Evolutionary conservation across 176 grass and related monocot genomes (phyloP), one percentile per base, ranked within the genome.

Genomic region (Avena atlantica): DNA sequence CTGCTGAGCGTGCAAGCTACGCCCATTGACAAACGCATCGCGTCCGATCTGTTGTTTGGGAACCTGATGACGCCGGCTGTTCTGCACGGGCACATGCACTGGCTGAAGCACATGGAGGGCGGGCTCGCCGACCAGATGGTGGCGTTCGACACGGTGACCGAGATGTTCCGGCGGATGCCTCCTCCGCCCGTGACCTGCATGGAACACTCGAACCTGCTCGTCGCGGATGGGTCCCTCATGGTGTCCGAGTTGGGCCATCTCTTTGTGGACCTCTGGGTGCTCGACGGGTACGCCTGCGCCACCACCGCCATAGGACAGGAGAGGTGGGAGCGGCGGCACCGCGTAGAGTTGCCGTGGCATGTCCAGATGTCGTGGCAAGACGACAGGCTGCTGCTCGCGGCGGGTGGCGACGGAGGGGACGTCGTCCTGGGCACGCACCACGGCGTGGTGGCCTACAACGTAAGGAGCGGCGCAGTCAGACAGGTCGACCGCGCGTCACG

Each of bases 301-400:
- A 17, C 25, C 14, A 61, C 6, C 3, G 37, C 37, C 37, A 6
- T 1, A 40, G 37, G 5, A 42, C 6, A 42, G 63, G 25, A 7
- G 21, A 74, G 45, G 78, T 80, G 78, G 58, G 37, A 63, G 37
- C 78, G 20, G 12, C 78, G 57, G 37, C 78, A 80, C 37, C 78
- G 57, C n/a, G 20, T 63, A n/a, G n/a, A 24, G 12, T 3, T 16
- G n/a, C 37, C n/a, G 37, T 79, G 57, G 12, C 45, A 9, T 16
- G 19, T 42, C 55, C 10, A 12, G 4, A 2, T n/a, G 17, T 19
- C 17, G 29, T 78, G 52, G 27, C 37, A 12, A 7, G 21, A 8
- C 45, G 13, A 8, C 0, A 9, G 72, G 72, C 47, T 23, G 2
- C 6, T 75, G 72, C 6, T 75, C 47, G 47, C 14, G 47, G 47